phyloP scores from a whole-genome alignment of 192 early-diverging fungal genomes.

The Linnemannia zychae region DNA sequence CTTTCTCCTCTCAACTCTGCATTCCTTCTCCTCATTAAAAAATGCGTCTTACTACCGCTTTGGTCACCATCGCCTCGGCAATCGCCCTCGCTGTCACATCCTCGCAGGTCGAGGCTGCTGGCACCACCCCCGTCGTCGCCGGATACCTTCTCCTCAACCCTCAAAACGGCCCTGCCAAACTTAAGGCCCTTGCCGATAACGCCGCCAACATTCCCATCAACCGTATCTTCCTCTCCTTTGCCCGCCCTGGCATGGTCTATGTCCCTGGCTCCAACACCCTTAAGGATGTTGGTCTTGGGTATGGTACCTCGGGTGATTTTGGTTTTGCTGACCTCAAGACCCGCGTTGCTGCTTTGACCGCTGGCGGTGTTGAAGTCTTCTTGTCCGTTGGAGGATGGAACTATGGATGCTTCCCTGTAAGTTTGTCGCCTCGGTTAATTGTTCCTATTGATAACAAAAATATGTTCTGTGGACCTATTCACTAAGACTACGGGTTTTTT shows the following conservation, averaged over 20 bases:
- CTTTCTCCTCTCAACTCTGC: slow-evolving; percentile 1
- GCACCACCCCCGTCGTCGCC: slow-evolving; percentile 30
- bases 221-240: slow-evolving; percentile 52
- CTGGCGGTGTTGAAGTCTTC: slow-evolving; percentile 50
- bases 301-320: slow-evolving; percentile 37
- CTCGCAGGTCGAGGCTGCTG: slow-evolving; percentile 30
- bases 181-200: slow-evolving; percentile 54
- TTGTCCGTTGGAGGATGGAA: slow-evolving; percentile 58
- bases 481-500: neutral
- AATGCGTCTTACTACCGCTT: slow-evolving; percentile 51
- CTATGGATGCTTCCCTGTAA: slow-evolving; percentile 56
- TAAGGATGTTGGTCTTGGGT: slow-evolving; percentile 40
- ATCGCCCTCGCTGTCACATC: slow-evolving; percentile 31
- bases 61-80: slow-evolving; percentile 51
- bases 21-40: slow-evolving; percentile 2
- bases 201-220: slow-evolving; percentile 54
- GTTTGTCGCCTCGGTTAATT: neutral
- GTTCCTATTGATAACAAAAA: too few species aligned
- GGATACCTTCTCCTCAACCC: slow-evolving; percentile 54
- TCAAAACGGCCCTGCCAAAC: slow-evolving; percentile 37
- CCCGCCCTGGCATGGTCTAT: slow-evolving; percentile 45
- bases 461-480: neutral
- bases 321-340: slow-evolving; percentile 55
- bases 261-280: slow-evolving; percentile 53
- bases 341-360: slow-evolving; percentile 28